phyloP scores from a whole-genome alignment of 495 filamentous ascomycete genomes.

The Tuber umbilicatum region DNA sequence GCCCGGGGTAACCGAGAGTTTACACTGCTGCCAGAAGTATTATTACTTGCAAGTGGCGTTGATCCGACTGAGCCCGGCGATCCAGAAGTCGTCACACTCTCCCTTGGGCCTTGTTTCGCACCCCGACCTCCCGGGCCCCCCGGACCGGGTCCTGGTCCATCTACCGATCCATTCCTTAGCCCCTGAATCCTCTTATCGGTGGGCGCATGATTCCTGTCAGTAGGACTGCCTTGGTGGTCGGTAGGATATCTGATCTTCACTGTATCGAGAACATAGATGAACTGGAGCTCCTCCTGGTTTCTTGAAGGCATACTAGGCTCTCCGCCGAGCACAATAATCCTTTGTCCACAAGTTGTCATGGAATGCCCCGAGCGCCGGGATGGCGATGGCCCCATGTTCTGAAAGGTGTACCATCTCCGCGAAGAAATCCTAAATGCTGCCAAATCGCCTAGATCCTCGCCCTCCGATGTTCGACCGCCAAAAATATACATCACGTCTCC shows the following conservation, averaged over 20 bases:
- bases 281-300: slow-evolving; percentile 72
- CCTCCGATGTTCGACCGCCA: slow-evolving; percentile 90
- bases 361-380: slow-evolving; percentile 91
- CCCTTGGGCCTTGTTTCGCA: slow-evolving; percentile 49
- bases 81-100: slow-evolving; percentile 49
- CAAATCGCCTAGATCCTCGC: slow-evolving; percentile 83
- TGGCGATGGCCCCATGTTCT: slow-evolving; percentile 97
- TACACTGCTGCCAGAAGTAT: slow-evolving; percentile 41
- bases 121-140: slow-evolving; percentile 47
- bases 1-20: slow-evolving; percentile 56
- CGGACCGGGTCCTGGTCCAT: slow-evolving; percentile 29
- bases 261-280: slow-evolving; percentile 89
- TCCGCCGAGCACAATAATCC: slow-evolving; percentile 84
- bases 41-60: slow-evolving; percentile 35
- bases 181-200: slow-evolving; percentile 30
- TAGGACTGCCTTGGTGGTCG: slow-evolving; percentile 53
- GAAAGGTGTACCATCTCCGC: slow-evolving; percentile 96
- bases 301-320: slow-evolving; percentile 83
- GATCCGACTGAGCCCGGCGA: slow-evolving; percentile 24
- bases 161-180: slow-evolving; percentile 29
- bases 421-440: slow-evolving; percentile 91
- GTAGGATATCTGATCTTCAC: slow-evolving; percentile 91
- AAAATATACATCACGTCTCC: slow-evolving; percentile 99
- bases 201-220: slow-evolving; percentile 44
- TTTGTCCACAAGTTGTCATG: slow-evolving; percentile 90